These are phyloP conservation scores for Botrytis galanthina DNA, from an alignment of 2,329 filamentous ascomycete genomes.

Conservation along the genomic window DNA sequence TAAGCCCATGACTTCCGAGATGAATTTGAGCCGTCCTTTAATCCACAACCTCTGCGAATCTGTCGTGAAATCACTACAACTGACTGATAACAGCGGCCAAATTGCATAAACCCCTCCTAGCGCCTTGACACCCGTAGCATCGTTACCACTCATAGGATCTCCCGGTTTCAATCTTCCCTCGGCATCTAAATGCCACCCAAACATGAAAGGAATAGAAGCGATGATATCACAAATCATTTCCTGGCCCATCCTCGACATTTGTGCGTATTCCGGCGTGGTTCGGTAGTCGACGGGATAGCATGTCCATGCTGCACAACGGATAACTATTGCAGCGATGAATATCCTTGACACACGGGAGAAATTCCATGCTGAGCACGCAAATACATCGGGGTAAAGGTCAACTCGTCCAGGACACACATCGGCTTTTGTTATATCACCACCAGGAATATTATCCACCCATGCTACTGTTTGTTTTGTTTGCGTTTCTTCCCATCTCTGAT, in stretches of 20 bases:
- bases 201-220: constrained; percentile 59
- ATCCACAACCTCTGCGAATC: constrained; percentile 58
- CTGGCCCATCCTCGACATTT: constrained; percentile 50
- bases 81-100: constrained; percentile 56
- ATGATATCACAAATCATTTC: constrained; percentile 58
- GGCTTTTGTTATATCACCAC: constrained; percentile 51
- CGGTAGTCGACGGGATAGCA: constrained; percentile 60
- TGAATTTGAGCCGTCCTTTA: constrained; percentile 52
- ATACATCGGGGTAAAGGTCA: constrained; percentile 58
- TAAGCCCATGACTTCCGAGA: constrained; percentile 56
- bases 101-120: constrained; percentile 58
- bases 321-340: constrained; percentile 53
- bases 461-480: constrained; percentile 51
- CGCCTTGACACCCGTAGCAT: constrained; percentile 45
- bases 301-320: constrained; percentile 60
- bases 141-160: constrained; percentile 20
- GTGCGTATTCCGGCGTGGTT: constrained; percentile 60
- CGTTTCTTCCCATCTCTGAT: constrained; percentile 50
- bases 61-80: constrained; percentile 57
- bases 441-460: constrained; percentile 55
- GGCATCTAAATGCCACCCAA: constrained; percentile 56
- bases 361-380: constrained; percentile 58
- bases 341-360: constrained; percentile 53
- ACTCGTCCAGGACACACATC: constrained; percentile 60
- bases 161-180: constrained; percentile 37